Conservation (phyloP, 1,284 basidiomycete genomes). For the Apiotrichum domesticum region DNA sequence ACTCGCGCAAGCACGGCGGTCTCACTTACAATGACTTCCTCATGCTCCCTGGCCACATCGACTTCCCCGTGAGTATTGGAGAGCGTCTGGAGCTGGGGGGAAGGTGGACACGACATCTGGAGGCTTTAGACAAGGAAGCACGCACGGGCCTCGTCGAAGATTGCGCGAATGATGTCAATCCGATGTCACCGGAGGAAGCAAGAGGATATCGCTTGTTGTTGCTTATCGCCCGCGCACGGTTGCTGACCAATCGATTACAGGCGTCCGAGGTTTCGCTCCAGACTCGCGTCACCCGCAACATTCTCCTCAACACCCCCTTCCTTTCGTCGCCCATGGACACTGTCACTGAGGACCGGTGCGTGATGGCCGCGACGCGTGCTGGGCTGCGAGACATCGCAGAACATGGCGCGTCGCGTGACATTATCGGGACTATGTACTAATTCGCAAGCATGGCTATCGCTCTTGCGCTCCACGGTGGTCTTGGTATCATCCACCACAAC, state of each 20-base stretch:
- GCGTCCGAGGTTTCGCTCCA: constrained; percentile 68
- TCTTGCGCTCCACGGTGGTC: constrained; percentile 89
- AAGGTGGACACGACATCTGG: not conserved
- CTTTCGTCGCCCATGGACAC: constrained; percentile 99
- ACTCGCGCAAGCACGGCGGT: constrained; percentile 80
- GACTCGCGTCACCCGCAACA: constrained; percentile 81
- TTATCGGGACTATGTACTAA: constrained; percentile 2
- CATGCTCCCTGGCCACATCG: constrained; percentile 90
- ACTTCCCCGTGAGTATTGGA: constrained; percentile 67
- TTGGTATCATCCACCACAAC: constrained; percentile 99
- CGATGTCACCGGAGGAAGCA: not conserved
- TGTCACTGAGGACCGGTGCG: constrained; percentile 78
- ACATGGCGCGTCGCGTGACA: too few relatives aligned
- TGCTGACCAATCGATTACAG: constrained; percentile 15
- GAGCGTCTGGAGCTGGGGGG: not conserved
- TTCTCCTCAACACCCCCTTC: constrained; percentile 91
- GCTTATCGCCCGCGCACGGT: not conserved
- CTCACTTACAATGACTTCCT: constrained; percentile 96
- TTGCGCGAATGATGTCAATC: too few relatives aligned
- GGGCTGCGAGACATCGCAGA: too few relatives aligned
- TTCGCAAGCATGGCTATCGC: constrained; percentile 74
- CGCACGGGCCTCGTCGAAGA: too few relatives aligned
- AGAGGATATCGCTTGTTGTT: not conserved
- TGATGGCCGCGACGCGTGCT: not conserved
- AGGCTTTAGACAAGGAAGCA: too few relatives aligned